These are phyloP conservation scores for Podila verticillata DNA, from an alignment of 192 early-diverging fungal genomes.

Conservation along the genomic window DNA sequence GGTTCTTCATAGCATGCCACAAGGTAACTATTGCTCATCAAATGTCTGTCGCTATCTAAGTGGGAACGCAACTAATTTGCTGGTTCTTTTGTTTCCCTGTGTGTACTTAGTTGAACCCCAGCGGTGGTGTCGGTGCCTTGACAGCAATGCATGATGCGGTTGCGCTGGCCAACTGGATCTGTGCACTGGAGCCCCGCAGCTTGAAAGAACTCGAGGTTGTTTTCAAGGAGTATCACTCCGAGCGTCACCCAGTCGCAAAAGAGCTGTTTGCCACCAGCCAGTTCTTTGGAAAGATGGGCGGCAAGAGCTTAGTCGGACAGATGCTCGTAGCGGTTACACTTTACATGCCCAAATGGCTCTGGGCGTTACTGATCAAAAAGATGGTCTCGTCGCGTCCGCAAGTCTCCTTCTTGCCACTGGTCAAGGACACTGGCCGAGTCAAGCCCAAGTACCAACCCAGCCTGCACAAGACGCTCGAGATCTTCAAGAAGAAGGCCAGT, in stretches of 20 bases:
- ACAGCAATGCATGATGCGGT: constrained; percentile 1
- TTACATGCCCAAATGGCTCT: background rate
- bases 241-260: background rate
- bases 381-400: background rate
- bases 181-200: background rate
- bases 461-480: background rate
- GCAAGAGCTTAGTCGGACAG: background rate
- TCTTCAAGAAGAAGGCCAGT: background rate
- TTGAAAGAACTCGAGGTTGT: background rate
- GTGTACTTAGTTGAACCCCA: background rate
- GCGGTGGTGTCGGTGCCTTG: background rate
- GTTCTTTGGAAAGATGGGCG: background rate
- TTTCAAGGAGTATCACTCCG: background rate
- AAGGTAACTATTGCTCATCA: background rate
- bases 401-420: background rate
- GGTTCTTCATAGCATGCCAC: background rate
- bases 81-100: background rate
- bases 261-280: background rate
- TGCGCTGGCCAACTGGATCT: constrained; percentile 1
- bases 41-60: background rate
- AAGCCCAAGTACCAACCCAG: background rate
- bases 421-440: background rate
- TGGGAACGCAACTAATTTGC: background rate
- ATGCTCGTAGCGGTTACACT: background rate
- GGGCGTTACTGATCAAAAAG: background rate